Evolutionary conservation across 164 flowering plant genomes (phyloP).

Genomic region (Magnolia officinalis): DNA sequence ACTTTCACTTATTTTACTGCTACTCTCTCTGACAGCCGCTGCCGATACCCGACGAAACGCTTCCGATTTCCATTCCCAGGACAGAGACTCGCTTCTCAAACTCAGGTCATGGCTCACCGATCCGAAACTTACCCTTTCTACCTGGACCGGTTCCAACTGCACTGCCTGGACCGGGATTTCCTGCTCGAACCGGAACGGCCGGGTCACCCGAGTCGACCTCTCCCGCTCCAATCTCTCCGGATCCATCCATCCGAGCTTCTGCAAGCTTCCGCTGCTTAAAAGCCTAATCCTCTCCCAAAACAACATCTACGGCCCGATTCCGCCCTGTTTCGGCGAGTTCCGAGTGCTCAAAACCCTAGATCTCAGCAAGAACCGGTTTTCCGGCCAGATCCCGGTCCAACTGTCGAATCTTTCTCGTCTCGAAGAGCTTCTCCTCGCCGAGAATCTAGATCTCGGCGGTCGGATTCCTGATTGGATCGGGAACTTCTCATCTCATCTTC

Average conservation of each 20-base stretch:
- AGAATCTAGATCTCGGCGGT: constrained; percentile 49
- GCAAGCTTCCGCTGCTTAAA: constrained; percentile 46
- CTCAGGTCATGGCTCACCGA: constrained; percentile 51
- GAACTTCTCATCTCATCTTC: constrained; percentile 50
- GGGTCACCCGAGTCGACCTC: constrained; percentile 51
- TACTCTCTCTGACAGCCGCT: neutral
- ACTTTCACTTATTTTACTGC: neutral
- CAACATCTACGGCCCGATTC: constrained; percentile 44
- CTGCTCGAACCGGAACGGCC: constrained; percentile 44
- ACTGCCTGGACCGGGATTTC: constrained; percentile 63
- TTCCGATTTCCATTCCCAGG: constrained; percentile 30
- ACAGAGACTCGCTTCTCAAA: constrained; percentile 43
- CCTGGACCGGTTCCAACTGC: constrained; percentile 45
- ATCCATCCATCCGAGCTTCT: constrained; percentile 46
- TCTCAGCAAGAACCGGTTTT: constrained; percentile 48
- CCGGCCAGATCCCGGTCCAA: constrained; percentile 48
- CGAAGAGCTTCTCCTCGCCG: constrained; percentile 43
- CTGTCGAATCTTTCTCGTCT: constrained; percentile 32
- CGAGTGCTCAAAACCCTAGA: constrained; percentile 41
- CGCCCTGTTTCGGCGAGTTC: constrained; percentile 53
- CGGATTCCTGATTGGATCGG: constrained; percentile 58
- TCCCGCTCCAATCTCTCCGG: constrained; percentile 49
- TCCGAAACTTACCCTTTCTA: constrained; percentile 40
- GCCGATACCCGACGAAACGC: neutral
- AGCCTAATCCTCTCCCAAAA: constrained; percentile 51